Base-by-base conservation (phyloP, 352 stramenopile genomes). In the Pythium plurisporium region DNA sequence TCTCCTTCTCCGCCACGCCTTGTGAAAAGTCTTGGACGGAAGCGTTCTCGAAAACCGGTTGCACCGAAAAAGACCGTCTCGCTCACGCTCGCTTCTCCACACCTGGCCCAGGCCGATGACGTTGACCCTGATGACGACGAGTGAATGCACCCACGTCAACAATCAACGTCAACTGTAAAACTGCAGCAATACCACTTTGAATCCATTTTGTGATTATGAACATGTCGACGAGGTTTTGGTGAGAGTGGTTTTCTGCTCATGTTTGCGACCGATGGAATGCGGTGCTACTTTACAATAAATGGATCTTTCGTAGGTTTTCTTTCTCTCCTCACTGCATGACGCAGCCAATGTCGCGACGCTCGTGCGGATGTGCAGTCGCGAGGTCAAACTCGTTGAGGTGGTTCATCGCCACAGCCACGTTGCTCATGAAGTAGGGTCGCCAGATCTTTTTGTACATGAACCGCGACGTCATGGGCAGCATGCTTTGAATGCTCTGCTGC, bases 361-460 rank as follows among this genome's bases (percentile, higher is more conserved):
- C 41, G 12, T 44, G 50, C 4, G 37, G 5, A 19, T 54, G 33
- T 6, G 53, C 33, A 0, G 34, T 4, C 17, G 47, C 55, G 11
- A 69, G 42, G 6, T 70, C 78, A 55, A 88, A 89, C 63, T 91
- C 76, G 65, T 89, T 81, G 22, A 93, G 58, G 64, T 86, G 87
- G 42, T 87, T 87, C 79, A 93, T 91, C 3, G 79, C 76, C 27
- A 84, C 71, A 1, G 79, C 80, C 26, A 93, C 75, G 51, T 93
- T 89, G 60, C 50, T 80, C 66, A 86, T 82, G 55, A 91, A 93
- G 64, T 89, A 93, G 8, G 80, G 83, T 19, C 75, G 77, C 81
- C 83, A 94, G 50, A 94, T 70, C 65, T 89, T 89, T 56, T 82
- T 80, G 59, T 94, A 91, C 50, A 94, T 69, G 63, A 94, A 89